phyloP scores from a whole-genome alignment of 1,284 basidiomycete species.

The Sanghuangporus weigelae region DNA sequence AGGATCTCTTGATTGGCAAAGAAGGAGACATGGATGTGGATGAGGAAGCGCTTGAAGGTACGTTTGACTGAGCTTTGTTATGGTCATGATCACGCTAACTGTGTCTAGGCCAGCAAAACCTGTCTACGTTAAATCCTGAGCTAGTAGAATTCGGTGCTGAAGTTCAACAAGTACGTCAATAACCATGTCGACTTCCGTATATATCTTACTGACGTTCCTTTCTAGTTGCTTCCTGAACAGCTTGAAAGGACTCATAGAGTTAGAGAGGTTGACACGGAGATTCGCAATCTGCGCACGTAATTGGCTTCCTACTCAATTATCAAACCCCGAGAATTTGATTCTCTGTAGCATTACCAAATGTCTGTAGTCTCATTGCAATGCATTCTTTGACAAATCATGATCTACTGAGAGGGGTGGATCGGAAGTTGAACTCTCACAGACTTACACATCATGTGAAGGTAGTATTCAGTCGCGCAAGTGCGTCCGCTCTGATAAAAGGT shows the following conservation, averaged over 20 bases:
- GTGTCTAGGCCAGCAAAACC: neutral
- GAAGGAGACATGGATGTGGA: slow-evolving; percentile 11
- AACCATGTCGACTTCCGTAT: neutral
- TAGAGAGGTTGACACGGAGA: slow-evolving; percentile 15
- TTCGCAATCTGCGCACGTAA: slow-evolving; percentile 7
- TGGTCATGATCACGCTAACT: neutral
- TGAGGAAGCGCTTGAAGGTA: neutral
- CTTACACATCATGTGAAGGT: too few relatives aligned
- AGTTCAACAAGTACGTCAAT: slow-evolving; percentile 7
- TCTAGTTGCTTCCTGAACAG: slow-evolving; percentile 8
- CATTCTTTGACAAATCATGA: too few relatives aligned
- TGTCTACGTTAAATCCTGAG: neutral
- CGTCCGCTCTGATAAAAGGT: too few relatives aligned
- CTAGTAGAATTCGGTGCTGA: neutral
- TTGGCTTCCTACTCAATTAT: neutral
- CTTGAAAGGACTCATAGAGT: slow-evolving; percentile 15
- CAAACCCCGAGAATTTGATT: neutral
- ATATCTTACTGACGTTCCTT: neutral
- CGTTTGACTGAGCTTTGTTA: neutral
- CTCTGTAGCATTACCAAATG: neutral
- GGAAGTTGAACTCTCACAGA: too few relatives aligned
- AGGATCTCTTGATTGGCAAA: neutral
- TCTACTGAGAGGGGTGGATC: too few relatives aligned
- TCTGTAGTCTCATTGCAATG: too few relatives aligned
- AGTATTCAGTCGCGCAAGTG: too few relatives aligned